Evolutionary conservation across 2,329 filamentous ascomycete species (phyloP).

Genomic region (Graphilbum sp.): DNA sequence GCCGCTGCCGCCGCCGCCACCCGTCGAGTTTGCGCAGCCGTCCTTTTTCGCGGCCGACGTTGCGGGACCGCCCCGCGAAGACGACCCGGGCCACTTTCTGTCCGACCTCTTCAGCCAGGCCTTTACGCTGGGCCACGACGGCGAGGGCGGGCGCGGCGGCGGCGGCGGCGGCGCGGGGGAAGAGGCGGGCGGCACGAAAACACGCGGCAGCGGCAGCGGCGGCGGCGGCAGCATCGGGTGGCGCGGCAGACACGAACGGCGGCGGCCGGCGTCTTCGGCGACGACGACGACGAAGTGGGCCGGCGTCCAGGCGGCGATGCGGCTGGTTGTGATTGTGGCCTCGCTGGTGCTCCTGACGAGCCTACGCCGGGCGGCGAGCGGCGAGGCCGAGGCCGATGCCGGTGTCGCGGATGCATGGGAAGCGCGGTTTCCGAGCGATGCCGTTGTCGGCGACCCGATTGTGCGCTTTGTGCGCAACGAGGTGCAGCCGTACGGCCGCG

Average conservation of each 20-base stretch:
- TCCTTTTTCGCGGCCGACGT: conserved; percentile 37
- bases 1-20: background rate
- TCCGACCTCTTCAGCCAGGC: conserved; percentile 27
- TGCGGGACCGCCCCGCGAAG: conserved; percentile 7
- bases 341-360: background rate
- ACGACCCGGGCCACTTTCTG: conserved; percentile 25
- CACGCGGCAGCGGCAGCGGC: background rate
- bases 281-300: background rate
- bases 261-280: no score
- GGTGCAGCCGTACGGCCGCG: conserved; percentile 3
- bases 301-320: background rate
- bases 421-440: no score
- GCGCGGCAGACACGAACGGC: background rate
- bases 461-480: background rate
- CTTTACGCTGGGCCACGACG: conserved; percentile 23
- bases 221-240: background rate
- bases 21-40: conserved; percentile 26
- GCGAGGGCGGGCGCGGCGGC: conserved; percentile 6
- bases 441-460: no score
- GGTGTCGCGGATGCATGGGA: background rate
- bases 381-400: background rate
- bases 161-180: background rate
- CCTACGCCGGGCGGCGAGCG: background rate
- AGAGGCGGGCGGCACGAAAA: background rate
- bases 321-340: background rate